Evolutionary conservation across 1,284 basidiomycete species (phyloP), one percentile per base, ranked within the genome.

Genomic region (Cryptococcus amylolentus): DNA sequence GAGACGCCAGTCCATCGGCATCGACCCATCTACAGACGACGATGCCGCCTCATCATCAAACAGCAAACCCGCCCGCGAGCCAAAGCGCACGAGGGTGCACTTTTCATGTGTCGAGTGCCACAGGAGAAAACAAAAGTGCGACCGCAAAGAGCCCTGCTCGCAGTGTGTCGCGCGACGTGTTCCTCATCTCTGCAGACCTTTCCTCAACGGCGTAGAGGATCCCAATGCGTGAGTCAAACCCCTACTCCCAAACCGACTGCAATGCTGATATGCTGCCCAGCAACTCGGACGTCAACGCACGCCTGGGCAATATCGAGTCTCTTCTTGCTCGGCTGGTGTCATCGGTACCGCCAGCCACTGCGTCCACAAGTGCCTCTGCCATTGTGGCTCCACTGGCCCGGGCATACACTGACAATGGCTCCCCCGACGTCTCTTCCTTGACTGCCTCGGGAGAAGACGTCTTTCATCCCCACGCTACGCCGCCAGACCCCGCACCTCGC

Each of bases 201-300:
- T 79, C 65, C 62, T 79, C 38, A 78, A 79, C 57, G 78, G 78
- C n/a, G 75, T 75, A 10, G 77, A 78, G 49, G 77, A 78, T 60
- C 75, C 76, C 4, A 71, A 70, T 39, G 65, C 66, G 77, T 76
- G 54, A 66, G 73, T 74, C 18, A 12, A 37, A 38, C 41, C 8
- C 10, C 12, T 23, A 2, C 44, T 46, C 26, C 28, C 44, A 26
- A 10, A 16, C n/a, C 16, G 23, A 16, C 16, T 28, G 44, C 7
- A 35, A 6, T 6, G 10, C 31, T 46, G 2, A 47, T n/a, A 35
- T 40, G 1, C n/a, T 14, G 39, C 18, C 18, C 55, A 76, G 74
- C 13, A 74, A 72, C 53, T 68, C 76, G 31, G 77, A 78, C 43
- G 73, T 79, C 8, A 70, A 76, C 51, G 66, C 69, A 5, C 68